Evolutionary conservation across 495 filamentous ascomycete species (phyloP).

Genomic region (Neurospora sp.): DNA sequence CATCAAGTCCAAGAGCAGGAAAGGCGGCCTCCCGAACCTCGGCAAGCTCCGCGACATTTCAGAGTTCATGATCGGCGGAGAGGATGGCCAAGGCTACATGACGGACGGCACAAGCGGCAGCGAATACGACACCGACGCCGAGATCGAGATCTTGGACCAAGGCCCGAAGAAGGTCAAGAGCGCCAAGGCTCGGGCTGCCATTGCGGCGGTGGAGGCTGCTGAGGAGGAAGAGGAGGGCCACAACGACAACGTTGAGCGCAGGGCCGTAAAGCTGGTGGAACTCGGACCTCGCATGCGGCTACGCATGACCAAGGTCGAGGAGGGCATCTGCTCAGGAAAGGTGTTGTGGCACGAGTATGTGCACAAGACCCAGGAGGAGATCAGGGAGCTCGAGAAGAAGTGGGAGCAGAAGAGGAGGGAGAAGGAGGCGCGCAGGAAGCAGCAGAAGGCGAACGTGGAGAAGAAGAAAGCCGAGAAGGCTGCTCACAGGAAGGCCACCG

Average conservation of each 20-base stretch:
- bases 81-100: constrained; percentile 66
- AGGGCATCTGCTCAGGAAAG: constrained; percentile 81
- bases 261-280: constrained; percentile 83
- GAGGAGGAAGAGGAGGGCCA: constrained; percentile 22
- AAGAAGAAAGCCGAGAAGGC: constrained; percentile 56
- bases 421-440: constrained; percentile 69
- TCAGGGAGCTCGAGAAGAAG: constrained; percentile 62
- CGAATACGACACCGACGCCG: constrained; percentile 87
- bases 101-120: constrained; percentile 76
- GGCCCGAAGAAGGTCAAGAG: constrained; percentile 61
- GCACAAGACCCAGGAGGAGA: constrained; percentile 68
- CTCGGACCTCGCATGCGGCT: constrained; percentile 84
- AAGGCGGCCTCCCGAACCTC: constrained; percentile 73
- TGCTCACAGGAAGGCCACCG: constrained; percentile 37
- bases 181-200: constrained; percentile 41
- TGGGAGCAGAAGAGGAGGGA: constrained; percentile 72
- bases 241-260: constrained; percentile 54
- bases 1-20: constrained; percentile 47
- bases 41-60: constrained; percentile 87
- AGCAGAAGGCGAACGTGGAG: constrained; percentile 80
- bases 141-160: constrained; percentile 80
- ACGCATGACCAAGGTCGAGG: constrained; percentile 90
- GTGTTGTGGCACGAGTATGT: constrained; percentile 97
- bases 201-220: constrained; percentile 16
- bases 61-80: constrained; percentile 86